Evolutionary conservation across 176 grass and related monocot species (phyloP), one percentile per base, ranked within the genome.

Genomic region (Aegilops speltoides): DNA sequence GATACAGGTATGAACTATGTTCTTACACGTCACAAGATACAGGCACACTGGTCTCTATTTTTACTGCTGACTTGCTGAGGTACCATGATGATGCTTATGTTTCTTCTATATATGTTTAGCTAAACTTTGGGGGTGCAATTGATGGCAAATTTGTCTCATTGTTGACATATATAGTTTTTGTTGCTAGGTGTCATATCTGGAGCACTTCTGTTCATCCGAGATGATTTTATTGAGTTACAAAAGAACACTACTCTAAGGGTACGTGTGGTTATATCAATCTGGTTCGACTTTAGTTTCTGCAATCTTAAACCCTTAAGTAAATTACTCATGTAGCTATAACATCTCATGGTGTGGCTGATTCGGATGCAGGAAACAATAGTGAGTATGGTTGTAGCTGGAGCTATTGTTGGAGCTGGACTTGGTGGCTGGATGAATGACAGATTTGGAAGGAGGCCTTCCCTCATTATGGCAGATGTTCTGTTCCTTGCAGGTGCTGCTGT

Each of bases 341-440:
- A 74, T 48, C 33, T 78, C 24, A 48, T 60, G 28, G 22, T 25
- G 72, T 62, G 1, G 22, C 46, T 91, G 6, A 76, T 15, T 41
- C 46, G 19, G 56, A 81, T 40, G 87, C 80, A 98, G 93, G 97
- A 98, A 85, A 98, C 97, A 28, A 98, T 96, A 36, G 97, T 98
- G 84, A 98, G 97, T 77, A 98, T 92, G 97, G 97, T 92, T 26
- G 94, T 98, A 76, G 97, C 97, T 8, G 97, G 97, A 74, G 97
- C 97, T 67, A 98, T 98, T 61, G 71, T 98, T 5, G 97, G 97
- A 82, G 97, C 94, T 48, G 97, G 88, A 43, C 68, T 98, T 77
- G 97, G 94, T 78, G 97, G 97, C 62, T 98, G 97, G 97, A 91
- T 98, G 93, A 96, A 96, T 34, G 97, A 98, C 41, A 90, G 65